Evolutionary conservation across 2,329 filamentous ascomycete genomes (phyloP).

Genomic region (Sphaerulina vaccinii): DNA sequence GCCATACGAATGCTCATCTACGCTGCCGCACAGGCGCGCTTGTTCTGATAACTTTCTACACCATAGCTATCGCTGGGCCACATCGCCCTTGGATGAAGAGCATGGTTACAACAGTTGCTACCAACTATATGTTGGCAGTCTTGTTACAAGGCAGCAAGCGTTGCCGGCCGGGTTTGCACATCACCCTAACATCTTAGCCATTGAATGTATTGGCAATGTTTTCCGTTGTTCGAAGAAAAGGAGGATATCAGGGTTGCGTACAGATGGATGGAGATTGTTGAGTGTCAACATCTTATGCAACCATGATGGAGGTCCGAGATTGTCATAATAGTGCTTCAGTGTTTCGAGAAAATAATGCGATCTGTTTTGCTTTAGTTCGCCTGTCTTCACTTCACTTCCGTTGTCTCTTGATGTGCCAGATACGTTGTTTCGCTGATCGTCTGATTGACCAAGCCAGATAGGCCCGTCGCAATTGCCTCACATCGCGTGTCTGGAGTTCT

Average conservation of each 20-base stretch:
- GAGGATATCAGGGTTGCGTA: conserved; percentile 13
- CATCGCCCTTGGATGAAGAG: conserved; percentile 19
- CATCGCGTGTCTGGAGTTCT: no score
- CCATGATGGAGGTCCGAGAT: conserved; percentile 1
- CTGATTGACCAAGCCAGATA: no score
- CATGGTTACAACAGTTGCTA: conserved; percentile 22
- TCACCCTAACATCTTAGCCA: conserved; percentile 26
- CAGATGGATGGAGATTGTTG: conserved; percentile 2
- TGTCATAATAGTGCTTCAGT: conserved; percentile 17
- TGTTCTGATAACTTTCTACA: conserved; percentile 25
- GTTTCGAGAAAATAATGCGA: conserved; percentile 1
- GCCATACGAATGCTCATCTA: conserved; percentile 26
- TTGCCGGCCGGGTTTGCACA: conserved; percentile 25
- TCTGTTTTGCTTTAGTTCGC: not conserved
- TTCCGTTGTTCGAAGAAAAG: conserved; percentile 20
- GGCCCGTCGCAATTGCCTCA: no score
- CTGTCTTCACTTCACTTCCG: not conserved
- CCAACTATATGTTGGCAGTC: conserved; percentile 19
- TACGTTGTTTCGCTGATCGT: no score
- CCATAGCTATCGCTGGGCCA: conserved; percentile 23
- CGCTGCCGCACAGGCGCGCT: conserved; percentile 23
- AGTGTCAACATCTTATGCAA: conserved; percentile 13
- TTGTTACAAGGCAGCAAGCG: conserved; percentile 22
- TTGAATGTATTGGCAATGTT: conserved; percentile 24
- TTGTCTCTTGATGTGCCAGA: no score